Evolutionary conservation across 1,284 basidiomycete species (phyloP), one percentile per base, ranked within the genome.

Genomic region (Apiotrichum mycotoxinovorans): DNA sequence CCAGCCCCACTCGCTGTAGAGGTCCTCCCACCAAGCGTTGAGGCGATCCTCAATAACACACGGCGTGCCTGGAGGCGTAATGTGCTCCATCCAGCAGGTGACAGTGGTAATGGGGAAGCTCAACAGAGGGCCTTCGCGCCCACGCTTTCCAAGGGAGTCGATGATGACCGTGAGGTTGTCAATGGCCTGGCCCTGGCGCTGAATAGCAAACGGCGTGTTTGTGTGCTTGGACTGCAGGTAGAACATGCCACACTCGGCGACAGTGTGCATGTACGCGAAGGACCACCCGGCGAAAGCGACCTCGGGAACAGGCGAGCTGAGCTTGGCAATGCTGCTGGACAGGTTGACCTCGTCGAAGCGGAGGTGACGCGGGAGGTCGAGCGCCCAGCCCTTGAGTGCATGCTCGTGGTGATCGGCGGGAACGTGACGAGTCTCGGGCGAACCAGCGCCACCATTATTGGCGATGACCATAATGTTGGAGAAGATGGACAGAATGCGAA

Each of bases 161-260:
- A 78, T 63, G 22, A 77, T 66, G 27, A 77, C 74, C 0, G 68
- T 66, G 34, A 78, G 66, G 48, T 78, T 78, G 54, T 77, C 73
- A 7, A 77, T 73, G 0, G 74, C 75, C 62, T 75, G 73, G 34
- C 66, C 64, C 59, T 78, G 76, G 41, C 74, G 64, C 45, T 69
- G 69, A 20, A 74, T 70, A 1, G 73, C 68, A 40, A 56, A 66
- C 44, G 43, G 58, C 2, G 58, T 51, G 20, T 68, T 69, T 11
- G 53, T 45, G n/a, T 66, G 62, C 47, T 62, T 62, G 23, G 74
- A 74, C 59, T 79, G 76, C 44, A 79, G 69, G 57, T 79, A 76
- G 58, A 79, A 79, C 71, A 79, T 78, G 40, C 76, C 75, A 50
- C 77, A 78, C 58, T 79, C 78, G 20, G 79, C 79, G 7, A 79